Evolutionary conservation across 768 basidiomycete genomes (phyloP), one percentile per base, ranked within the genome.

Genomic region (Kwoniella sp.): DNA sequence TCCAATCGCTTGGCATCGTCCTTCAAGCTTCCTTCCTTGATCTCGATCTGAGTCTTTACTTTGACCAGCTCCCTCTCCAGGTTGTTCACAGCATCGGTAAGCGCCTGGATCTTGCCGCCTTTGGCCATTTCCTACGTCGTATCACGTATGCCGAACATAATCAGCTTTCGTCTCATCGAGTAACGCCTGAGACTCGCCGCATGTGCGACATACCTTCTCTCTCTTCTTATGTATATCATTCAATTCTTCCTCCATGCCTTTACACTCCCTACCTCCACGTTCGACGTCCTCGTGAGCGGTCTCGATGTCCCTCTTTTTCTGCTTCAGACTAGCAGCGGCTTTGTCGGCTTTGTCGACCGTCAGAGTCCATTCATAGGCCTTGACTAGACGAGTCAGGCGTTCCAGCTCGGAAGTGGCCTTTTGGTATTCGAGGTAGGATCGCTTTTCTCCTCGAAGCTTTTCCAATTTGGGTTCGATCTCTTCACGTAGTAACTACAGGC

Each of bases 381-480:
- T 87, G 67, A 97, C 82, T 17, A 90, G 84, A 3, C 93, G 87
- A 1, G 86, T 88, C 17, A 95, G 86, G 25, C 88, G 87, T 80
- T 98, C 94, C 55, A 99, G 86, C 77, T 98, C 94, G 0, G 88
- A 84, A 45, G 86, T 86, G 0, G 89, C 86, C 81, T 97, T 98
- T 79, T 96, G 95, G 78, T 88, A 98, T 68, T 89, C 88, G 30
- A 98, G 84, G 75, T 87, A 97, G 5, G 89, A 86, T 31, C 91
- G 87, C 78, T 96, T 97, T 82, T 99, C 92, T 22, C 84, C 83
- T 9, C 95, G 88, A 1, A 97, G 87, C 69, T 89, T 92, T 75
- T 97, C 89, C 48, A 98, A 84, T 77, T 97, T 98, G 0, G 96
- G 95, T 0, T 87, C 89, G 75, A 98, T 96, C 81, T 97, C 96